Conservation (phyloP, 2,329 filamentous ascomycete genomes). For the Botrytis hyacinthi region DNA sequence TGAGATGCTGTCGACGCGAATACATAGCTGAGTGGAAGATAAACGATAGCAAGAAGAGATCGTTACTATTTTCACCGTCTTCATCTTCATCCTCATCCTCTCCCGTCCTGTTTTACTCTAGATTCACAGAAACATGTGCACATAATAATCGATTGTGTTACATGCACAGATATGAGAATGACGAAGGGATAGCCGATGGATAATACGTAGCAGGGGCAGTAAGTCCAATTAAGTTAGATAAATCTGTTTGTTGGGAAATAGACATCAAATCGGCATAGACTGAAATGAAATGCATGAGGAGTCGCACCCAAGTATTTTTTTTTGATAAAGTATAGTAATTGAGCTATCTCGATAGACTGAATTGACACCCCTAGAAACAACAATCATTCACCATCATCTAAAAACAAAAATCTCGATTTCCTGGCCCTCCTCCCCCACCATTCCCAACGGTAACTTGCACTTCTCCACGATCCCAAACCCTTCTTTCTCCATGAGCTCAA, state of each 20-base stretch:
- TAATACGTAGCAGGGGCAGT: neutral
- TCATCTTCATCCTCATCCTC: neutral
- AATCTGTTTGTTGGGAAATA: neutral
- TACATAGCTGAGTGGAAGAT: neutral
- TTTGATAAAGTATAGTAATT: neutral
- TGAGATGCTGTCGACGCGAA: neutral
- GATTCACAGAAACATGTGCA: neutral
- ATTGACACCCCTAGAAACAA: neutral
- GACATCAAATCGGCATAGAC: neutral
- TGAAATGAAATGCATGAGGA: neutral
- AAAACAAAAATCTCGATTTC: conserved; percentile 37
- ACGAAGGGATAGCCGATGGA: neutral
- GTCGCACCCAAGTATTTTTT: neutral
- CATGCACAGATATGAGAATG: neutral
- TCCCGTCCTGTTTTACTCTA: neutral
- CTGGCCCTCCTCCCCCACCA: conserved; percentile 33
- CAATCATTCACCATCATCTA: conserved; percentile 7
- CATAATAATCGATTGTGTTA: neutral
- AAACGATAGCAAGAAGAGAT: neutral
- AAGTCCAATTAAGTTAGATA: neutral
- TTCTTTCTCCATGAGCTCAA: conserved; percentile 53
- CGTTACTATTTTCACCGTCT: neutral
- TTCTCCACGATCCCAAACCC: conserved; percentile 28
- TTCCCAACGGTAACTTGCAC: conserved; percentile 25
- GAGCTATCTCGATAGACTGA: neutral